Conservation (phyloP, 2,329 filamentous ascomycete species). For the Canariomyces notabilis region DNA sequence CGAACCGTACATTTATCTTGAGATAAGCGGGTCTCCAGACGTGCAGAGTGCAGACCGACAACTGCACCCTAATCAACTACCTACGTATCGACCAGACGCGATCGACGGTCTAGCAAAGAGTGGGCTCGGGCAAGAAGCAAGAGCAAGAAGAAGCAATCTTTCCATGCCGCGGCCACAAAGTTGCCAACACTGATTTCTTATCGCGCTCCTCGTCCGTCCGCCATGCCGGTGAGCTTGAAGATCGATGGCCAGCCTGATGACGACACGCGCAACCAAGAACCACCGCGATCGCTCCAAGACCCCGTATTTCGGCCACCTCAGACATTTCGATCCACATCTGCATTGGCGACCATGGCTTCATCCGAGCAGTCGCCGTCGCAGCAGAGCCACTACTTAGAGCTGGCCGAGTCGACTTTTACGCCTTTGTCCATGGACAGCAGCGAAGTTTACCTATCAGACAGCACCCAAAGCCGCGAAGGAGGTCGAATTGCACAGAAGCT, state of each 20-base stretch:
- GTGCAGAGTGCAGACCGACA: conserved; percentile 9
- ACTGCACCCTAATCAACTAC: conserved; percentile 7
- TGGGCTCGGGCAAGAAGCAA: background rate
- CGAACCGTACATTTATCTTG: background rate
- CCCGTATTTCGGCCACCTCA: conserved; percentile 15
- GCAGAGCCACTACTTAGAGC: conserved; percentile 22
- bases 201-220: conserved; percentile 5
- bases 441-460: conserved; percentile 16
- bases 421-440: conserved; percentile 30
- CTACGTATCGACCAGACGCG: too few species aligned
- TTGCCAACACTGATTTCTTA: background rate
- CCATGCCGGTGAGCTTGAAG: conserved; percentile 19
- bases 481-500: background rate
- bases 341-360: conserved; percentile 14
- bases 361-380: too few species aligned
- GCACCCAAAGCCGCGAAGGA: conserved; percentile 3
- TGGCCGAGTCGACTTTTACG: conserved; percentile 28
- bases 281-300: conserved; percentile 3
- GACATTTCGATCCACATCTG: too few species aligned
- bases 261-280: conserved; percentile 14
- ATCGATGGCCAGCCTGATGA: conserved; percentile 17
- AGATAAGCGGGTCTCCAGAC: background rate
- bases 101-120: background rate
- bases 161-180: conserved; percentile 7
- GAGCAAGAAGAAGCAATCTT: conserved; percentile 3